These are phyloP conservation scores for Paraconiothyrium brasiliense DNA, from an alignment of 2,329 filamentous ascomycete genomes.

Conservation along the genomic window DNA sequence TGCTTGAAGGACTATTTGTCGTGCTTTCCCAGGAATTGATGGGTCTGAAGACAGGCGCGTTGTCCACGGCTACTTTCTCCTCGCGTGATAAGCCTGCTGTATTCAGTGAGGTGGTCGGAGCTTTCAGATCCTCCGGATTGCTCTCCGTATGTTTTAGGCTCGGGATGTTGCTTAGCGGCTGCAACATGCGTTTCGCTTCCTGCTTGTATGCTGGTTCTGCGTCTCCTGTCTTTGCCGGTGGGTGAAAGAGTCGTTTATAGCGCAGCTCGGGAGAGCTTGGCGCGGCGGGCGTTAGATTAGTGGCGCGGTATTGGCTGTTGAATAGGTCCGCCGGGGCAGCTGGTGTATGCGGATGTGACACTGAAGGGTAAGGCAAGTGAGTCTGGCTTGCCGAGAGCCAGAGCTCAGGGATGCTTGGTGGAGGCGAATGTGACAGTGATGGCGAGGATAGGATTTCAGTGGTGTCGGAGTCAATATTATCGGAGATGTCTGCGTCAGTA, in stretches of 20 bases:
- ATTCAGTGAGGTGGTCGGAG: background rate
- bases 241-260: conserved; percentile 56
- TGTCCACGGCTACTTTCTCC: conserved; percentile 10
- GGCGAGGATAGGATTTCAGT: conserved; percentile 45
- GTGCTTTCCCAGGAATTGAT: conserved; percentile 2
- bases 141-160: conserved; percentile 18
- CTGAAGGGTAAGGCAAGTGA: conserved; percentile 39
- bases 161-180: conserved; percentile 15
- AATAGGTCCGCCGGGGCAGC: conserved; percentile 23
- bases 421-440: conserved; percentile 40
- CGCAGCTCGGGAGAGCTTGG: conserved; percentile 52
- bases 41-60: conserved; percentile 18
- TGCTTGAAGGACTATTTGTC: conserved; percentile 16
- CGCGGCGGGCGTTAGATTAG: conserved; percentile 34
- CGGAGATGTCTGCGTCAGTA: conserved; percentile 43
- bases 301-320: conserved; percentile 26
- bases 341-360: conserved; percentile 42
- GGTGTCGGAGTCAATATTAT: conserved; percentile 43
- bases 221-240: conserved; percentile 16
- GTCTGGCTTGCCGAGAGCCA: conserved; percentile 40
- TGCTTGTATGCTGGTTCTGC: conserved; percentile 16
- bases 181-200: conserved; percentile 19
- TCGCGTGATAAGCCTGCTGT: conserved; percentile 27
- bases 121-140: conserved; percentile 16
- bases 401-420: conserved; percentile 26